Percentiles rank a stretch among this genome's conserved stretches.
Conservation (phyloP, 345 rosid genomes). For the Adansonia digitata region DNA sequence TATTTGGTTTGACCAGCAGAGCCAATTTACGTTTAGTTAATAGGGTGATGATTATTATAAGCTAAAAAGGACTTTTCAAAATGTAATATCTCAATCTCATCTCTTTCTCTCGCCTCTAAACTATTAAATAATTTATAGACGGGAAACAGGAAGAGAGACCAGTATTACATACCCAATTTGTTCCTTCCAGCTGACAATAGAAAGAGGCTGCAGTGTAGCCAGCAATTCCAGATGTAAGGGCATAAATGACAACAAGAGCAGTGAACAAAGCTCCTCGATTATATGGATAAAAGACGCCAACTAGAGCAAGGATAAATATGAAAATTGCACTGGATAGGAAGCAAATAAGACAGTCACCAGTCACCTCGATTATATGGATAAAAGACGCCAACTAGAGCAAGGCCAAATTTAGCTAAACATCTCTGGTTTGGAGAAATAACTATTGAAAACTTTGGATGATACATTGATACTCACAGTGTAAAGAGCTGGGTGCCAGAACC, state of each 20-base stretch:
- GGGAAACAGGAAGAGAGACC: not conserved
- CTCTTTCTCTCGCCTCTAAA: not conserved
- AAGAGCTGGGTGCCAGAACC: slow-evolving; percentile 52
- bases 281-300: slow-evolving; percentile 53
- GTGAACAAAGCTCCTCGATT: slow-evolving; percentile 49
- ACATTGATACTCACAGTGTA: slow-evolving; percentile 37
- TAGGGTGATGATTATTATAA: not conserved
- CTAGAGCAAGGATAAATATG: slow-evolving; percentile 43
- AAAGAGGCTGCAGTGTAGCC: slow-evolving; percentile 47
- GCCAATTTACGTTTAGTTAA: not conserved
- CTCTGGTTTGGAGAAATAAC: not conserved
- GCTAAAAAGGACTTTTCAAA: not conserved
- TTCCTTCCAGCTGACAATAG: slow-evolving; percentile 51
- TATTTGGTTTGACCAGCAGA: not conserved
- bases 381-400: not conserved
- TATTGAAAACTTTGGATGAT: not conserved
- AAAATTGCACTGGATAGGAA: slow-evolving; percentile 25
- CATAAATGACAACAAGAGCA: slow-evolving; percentile 49
- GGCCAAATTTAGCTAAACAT: not conserved
- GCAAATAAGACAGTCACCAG: not conserved
- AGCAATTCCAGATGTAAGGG: slow-evolving; percentile 53
- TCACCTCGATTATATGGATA: no score
- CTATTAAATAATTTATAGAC: not conserved
- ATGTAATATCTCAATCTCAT: not conserved
- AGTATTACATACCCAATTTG: slow-evolving; percentile 33